Percentiles rank a stretch among this genome's conserved stretches.
These are phyloP conservation scores for Capsicum chinense DNA, from an alignment of 257 asterid species.

Conservation along the genomic window DNA sequence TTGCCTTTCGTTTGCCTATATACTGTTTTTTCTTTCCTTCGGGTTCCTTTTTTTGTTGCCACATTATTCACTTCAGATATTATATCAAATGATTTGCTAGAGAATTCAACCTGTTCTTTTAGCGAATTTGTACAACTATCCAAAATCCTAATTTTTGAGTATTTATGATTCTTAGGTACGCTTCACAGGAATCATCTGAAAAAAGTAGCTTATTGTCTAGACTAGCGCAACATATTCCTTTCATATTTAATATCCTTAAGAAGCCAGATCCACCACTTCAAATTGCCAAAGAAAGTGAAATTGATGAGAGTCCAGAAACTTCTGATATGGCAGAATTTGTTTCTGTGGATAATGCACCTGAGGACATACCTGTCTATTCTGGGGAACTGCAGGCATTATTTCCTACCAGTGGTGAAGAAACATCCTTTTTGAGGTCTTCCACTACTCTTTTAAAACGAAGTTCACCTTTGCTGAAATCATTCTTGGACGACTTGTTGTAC, in stretches of 20 bases:
- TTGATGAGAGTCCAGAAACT: constrained; percentile 37
- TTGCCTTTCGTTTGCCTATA: background rate
- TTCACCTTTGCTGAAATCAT: constrained; percentile 24
- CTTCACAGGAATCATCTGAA: constrained; percentile 52
- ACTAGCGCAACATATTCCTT: constrained; percentile 81
- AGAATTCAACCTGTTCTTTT: background rate
- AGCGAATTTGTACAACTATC: background rate
- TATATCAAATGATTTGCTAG: background rate
- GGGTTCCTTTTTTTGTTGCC: background rate
- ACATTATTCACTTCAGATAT: background rate
- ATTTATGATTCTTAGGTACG: constrained; percentile 48
- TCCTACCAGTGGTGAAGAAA: constrained; percentile 46
- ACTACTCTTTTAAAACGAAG: constrained; percentile 30
- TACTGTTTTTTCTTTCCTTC: background rate
- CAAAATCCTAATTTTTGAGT: constrained; percentile 30
- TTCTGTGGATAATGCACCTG: constrained; percentile 43
- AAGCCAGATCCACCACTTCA: constrained; percentile 55
- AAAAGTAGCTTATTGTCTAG: constrained; percentile 70
- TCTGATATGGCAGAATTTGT: constrained; percentile 43
- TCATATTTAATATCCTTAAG: constrained; percentile 72
- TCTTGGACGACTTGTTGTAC: background rate
- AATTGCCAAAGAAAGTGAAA: constrained; percentile 40
- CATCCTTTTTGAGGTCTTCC: constrained; percentile 54
- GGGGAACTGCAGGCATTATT: constrained; percentile 40
- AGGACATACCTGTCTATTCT: constrained; percentile 40